These are phyloP conservation scores for Ensete glaucum DNA, from an alignment of 176 grass and related monocot genomes.

Conservation along the genomic window DNA sequence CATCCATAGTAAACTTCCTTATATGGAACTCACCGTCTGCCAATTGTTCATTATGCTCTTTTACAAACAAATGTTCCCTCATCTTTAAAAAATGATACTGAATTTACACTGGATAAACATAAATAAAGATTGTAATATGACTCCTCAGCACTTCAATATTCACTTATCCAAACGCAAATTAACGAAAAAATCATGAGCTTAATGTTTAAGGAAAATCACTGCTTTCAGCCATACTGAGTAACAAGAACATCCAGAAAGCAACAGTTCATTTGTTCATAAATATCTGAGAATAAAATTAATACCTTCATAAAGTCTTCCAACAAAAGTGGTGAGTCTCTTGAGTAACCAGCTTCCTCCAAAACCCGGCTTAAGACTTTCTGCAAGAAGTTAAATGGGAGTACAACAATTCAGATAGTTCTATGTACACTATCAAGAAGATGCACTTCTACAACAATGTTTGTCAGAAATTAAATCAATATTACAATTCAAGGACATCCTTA, in stretches of 20 bases:
- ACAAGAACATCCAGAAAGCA: background rate
- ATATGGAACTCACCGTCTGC: no score
- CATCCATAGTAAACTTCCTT: no score
- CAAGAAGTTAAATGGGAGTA: conserved; percentile 4
- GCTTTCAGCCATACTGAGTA: no score
- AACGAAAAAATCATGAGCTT: no score
- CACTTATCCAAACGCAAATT: no score
- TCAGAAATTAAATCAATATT: background rate
- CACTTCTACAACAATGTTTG: background rate
- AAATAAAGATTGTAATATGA: no score
- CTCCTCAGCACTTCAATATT: no score
- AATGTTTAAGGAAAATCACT: no score
- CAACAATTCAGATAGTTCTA: background rate
- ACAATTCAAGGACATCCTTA: background rate
- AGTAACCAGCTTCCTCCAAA: conserved; percentile 65
- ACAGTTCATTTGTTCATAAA: background rate
- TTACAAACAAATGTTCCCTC: no score
- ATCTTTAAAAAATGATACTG: no score
- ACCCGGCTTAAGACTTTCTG: conserved; percentile 61
- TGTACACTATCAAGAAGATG: background rate
- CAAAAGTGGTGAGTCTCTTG: conserved; percentile 40
- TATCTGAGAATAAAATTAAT: background rate
- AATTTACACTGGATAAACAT: no score
- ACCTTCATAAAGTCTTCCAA: conserved; percentile 75
- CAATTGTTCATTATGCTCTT: no score